Evolutionary conservation across 2,329 filamentous ascomycete genomes (phyloP), one percentile per base, ranked within the genome.

Genomic region (Pseudogymnoascus sp.): DNA sequence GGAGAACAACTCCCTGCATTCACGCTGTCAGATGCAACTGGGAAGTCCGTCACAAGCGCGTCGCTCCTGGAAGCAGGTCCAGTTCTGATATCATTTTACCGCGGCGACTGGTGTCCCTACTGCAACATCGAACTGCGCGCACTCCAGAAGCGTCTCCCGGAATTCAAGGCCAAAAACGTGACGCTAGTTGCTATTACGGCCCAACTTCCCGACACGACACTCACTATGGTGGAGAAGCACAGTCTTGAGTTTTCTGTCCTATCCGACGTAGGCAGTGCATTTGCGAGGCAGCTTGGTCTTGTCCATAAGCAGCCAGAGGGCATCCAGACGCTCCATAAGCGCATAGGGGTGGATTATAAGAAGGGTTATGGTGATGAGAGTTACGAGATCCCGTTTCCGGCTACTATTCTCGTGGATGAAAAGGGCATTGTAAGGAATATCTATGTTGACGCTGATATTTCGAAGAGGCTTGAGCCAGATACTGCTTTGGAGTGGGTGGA

Each of bases 51-150:
- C 1, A 70, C 69, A 2, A 75, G 71, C 62, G 62, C 59, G 9
- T 67, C 70, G 8, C 74, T 76, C 11, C 69, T 75, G 25, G 61
- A 65, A 33, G 67, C 71, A 11, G 74, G 72, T 2, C 69, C 72
- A 1, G 63, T 80, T 16, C 70, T 80, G 28, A 71, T 80, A 49
- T 76, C 74, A n/a, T 80, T 80, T 70, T 79, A 80, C 70, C 78
- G 78, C 55, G 77, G 77, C 14, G 70, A 71, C 60, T 80, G 78
- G 78, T 80, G 78, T 63, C 77, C 78, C 1, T 79, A 71, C 71
- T 80, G 78, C 72, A 79, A 79, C 68, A 60, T 79, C 14, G 71
- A 72, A 1, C 68, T 79, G 18, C 68, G 61, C 4, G 69, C 70
- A 18, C 67, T 79, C 0, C 76, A 79, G 63, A 67, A 71, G 43